phyloP scores from a whole-genome alignment of 768 basidiomycete species.

The Kwoniella sp. region DNA sequence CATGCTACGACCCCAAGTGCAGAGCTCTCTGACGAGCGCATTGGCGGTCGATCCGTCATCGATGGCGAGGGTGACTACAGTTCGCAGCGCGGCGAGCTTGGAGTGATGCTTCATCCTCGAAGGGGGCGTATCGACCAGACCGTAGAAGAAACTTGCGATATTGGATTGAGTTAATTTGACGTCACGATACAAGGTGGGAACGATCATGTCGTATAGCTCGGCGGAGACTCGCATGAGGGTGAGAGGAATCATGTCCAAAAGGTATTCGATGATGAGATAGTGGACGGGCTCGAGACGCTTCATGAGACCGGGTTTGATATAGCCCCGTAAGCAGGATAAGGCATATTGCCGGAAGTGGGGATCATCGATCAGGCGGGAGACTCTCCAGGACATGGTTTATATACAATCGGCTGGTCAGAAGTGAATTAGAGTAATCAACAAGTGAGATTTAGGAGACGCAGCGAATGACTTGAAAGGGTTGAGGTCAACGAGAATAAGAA shows the following conservation, averaged over 20 bases:
- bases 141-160: background rate
- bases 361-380: no score
- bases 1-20: no score
- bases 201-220: background rate
- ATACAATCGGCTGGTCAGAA: no score
- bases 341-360: no score
- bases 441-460: no score
- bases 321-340: no score
- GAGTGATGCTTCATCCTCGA: background rate
- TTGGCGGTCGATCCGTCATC: background rate
- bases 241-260: background rate
- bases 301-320: background rate
- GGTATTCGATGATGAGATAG: background rate
- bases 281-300: constrained; percentile 2
- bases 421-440: no score
- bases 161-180: background rate
- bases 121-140: background rate
- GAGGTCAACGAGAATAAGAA: no score
- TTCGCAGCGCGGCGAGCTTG: background rate
- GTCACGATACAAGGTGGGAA: background rate
- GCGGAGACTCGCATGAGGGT: background rate
- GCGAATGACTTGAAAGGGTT: no score
- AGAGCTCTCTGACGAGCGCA: no score
- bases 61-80: background rate
- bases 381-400: no score